phyloP scores from a whole-genome alignment of 306 rosid species.

The Vicia sativa region DNA sequence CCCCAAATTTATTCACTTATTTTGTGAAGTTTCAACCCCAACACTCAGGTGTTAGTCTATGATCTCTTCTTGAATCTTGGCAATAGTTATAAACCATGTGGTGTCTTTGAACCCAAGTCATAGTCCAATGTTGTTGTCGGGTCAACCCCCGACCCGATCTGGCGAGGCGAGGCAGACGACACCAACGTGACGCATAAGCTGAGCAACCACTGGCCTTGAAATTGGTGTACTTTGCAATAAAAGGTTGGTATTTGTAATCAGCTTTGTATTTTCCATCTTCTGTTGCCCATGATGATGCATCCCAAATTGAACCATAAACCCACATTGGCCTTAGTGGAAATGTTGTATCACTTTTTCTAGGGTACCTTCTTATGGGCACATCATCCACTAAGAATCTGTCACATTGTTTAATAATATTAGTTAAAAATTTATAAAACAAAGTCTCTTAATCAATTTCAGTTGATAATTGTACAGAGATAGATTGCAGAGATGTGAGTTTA shows the following conservation, averaged over 20 bases:
- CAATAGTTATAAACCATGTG: constrained; percentile 89
- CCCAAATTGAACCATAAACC: constrained; percentile 98
- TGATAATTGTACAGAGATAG: no score
- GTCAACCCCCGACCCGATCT: constrained; percentile 75
- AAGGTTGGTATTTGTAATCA: constrained; percentile 88
- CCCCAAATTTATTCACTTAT: not conserved
- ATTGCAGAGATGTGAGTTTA: no score
- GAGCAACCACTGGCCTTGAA: constrained; percentile 89
- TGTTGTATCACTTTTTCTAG: constrained; percentile 64
- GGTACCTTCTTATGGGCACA: constrained; percentile 92
- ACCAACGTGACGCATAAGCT: constrained; percentile 68
- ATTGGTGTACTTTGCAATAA: constrained; percentile 72
- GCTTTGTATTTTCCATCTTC: constrained; percentile 98
- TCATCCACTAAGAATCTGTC: constrained; percentile 94
- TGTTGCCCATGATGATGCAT: constrained; percentile 98
- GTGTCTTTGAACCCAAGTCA: constrained; percentile 84
- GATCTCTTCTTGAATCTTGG: constrained; percentile 75
- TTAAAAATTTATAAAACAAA: not conserved
- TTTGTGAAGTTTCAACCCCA: constrained; percentile 38
- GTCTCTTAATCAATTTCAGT: no score
- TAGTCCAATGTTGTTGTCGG: constrained; percentile 55
- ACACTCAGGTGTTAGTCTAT: constrained; percentile 86
- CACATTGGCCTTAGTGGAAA: constrained; percentile 96
- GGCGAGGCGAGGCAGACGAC: constrained; percentile 76
- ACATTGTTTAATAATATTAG: constrained; percentile 25